Evolutionary conservation across 352 stramenopile species (phyloP).

Genomic region (Phytophthora pisi): DNA sequence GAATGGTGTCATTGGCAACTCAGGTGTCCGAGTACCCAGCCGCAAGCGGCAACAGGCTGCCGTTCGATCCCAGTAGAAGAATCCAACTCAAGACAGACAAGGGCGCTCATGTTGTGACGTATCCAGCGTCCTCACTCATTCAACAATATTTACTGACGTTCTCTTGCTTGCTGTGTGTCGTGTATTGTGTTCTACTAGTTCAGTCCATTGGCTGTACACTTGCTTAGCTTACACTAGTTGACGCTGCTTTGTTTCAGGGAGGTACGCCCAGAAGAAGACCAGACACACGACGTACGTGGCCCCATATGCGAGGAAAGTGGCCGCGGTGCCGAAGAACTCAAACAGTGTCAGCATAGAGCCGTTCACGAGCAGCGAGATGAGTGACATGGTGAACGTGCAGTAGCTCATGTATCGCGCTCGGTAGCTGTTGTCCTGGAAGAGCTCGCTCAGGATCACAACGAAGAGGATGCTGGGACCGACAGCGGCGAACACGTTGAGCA

Average conservation of each 20-base stretch:
- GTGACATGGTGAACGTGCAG: slow-evolving; percentile 89
- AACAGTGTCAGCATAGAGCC: slow-evolving; percentile 83
- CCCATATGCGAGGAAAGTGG: slow-evolving; percentile 75
- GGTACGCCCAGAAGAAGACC: slow-evolving; percentile 67
- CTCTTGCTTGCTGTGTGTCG: slow-evolving; percentile 3
- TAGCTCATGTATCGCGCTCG: slow-evolving; percentile 89
- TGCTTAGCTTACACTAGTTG: slow-evolving; percentile 54
- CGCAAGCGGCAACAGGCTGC: slow-evolving; percentile 23
- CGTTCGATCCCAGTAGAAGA: slow-evolving; percentile 32
- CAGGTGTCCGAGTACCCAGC: slow-evolving; percentile 32
- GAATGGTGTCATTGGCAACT: slow-evolving; percentile 37
- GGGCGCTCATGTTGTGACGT: slow-evolving; percentile 5
- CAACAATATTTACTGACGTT: slow-evolving; percentile 44
- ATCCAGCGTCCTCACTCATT: slow-evolving; percentile 2
- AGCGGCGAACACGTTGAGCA: slow-evolving; percentile 79
- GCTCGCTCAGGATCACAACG: slow-evolving; percentile 84
- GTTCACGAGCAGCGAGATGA: slow-evolving; percentile 85
- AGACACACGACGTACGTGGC: slow-evolving; percentile 72
- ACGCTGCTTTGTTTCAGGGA: slow-evolving; percentile 82
- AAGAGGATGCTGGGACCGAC: slow-evolving; percentile 83
- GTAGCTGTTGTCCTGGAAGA: slow-evolving; percentile 85
- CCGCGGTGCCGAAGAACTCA: slow-evolving; percentile 60
- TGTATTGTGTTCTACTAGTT: background rate
- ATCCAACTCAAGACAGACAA: background rate
- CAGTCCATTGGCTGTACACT: background rate